Base-by-base conservation (phyloP, 78 protist genomes). In the Dictyostelium capitatum region DNA sequence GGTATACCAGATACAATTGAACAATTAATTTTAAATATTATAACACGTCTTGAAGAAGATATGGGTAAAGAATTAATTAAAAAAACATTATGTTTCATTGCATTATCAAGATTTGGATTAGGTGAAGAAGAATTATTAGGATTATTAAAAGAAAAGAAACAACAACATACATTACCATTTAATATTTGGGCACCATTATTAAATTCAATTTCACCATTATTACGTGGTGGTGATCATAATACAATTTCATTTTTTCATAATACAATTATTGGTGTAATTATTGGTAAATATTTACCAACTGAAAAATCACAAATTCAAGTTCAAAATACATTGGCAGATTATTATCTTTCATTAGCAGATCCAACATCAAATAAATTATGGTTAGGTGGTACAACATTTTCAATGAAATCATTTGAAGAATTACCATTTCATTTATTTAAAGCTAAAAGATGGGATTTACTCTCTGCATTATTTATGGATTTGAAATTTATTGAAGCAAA, bases 101-200 rank as follows among this genome's bases (percentile, higher is more conserved):
- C 83, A 17, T 20, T 74, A 11, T 56, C 77, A 2, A 30, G 92
- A 47, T 85, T 56, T 75, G 92, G 92, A 74, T 48, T 85, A 47
- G 8, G 46, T 5, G 92, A 85, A 15, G n/a, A 59, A 2, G 92
- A 85, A 19, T 47, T 85, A 14, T 47, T 85, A 25, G 83, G 78
- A 28, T 53, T 85, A 62, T 37, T 85, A 14, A 83, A 83, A 74
- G 69, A 75, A 19, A 48, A 83, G 41, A 65, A 82, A 32, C 47
- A 46, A n/a, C 37, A 72, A 41, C 82, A 67, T 37, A 30, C 83
- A 30, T 15, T 85, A 46, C 67, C 83, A 74, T 85, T 85, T 19
- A 41, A 54, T n/a, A 65, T 74, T 5, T 85, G 92, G 92, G 92
- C 92, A 25, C 92, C 92, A 43, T 51, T 85, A 4, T 47, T 85